Base-by-base conservation (phyloP, 768 basidiomycete species). In the Kwoniella pini region DNA sequence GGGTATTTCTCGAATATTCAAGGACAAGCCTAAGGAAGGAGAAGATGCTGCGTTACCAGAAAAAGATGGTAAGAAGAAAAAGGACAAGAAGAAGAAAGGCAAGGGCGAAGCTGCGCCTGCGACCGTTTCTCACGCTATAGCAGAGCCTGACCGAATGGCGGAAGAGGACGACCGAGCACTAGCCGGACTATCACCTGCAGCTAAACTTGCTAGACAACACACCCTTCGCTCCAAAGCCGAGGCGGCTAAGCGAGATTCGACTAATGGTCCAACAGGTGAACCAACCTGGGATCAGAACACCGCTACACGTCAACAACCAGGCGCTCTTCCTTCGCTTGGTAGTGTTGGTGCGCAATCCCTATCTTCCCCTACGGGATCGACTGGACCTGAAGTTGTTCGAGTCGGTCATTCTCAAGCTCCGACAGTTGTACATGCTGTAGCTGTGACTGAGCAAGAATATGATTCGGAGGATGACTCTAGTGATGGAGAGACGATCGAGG, bases 1-100 rank as follows among this genome's bases (percentile, higher is more conserved):
- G 54, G 89, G 91, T 27, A 93, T 97, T 76, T 91, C 92, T 19
- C 90, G 88, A 49, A 81, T 97, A 58, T 96, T 98, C 84, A 95
- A 94, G 80, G 91, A 92, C 75, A 90, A 87, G 77, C 71, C 75
- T 12, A 79, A 78, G 66, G 81, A 83, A 56, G 52, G 40, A 13
- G 81, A 86, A 72, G 86, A 85, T 63, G 84, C 84, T 67, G 82
- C 68, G 4, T 59, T 68, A 38, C 85, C 62, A 45, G 65, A 62
- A 53, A 83, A 82, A 64, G 71, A 72, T 21, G 71, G 82, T 17
- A 60, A 61, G n/a, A 74, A 72, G 66, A 52, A 62, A 40, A 66
- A 74, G 49, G 71, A 74, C 52, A 76, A 79, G 62, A 72, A 78
- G 77, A 85, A 85, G 79, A 83, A 84, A 38, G 62, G 59, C 12